These are phyloP conservation scores for Vigna angularis DNA, from an alignment of 306 rosid genomes.

Conservation along the genomic window DNA sequence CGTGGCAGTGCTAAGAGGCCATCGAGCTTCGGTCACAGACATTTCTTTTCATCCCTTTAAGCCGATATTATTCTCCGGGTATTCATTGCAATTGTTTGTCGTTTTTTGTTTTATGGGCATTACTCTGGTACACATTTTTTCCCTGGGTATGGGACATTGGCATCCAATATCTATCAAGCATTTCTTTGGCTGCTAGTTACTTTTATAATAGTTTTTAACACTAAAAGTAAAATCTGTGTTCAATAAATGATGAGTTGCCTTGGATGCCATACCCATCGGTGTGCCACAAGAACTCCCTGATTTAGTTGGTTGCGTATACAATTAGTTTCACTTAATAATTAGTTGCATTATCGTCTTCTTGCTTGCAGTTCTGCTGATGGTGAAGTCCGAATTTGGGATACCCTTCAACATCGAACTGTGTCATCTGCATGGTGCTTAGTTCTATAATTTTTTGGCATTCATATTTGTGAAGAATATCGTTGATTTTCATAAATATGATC, in stretches of 20 bases:
- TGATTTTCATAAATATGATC: constrained; percentile 18
- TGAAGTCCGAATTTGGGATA: constrained; percentile 90
- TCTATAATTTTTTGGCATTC: neutral
- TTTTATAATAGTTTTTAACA: neutral
- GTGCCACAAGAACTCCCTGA: neutral
- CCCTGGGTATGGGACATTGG: neutral
- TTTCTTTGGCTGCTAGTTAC: constrained; percentile 5
- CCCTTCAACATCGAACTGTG: constrained; percentile 72
- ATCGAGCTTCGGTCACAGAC: constrained; percentile 86
- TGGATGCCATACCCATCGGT: neutral
- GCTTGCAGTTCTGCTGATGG: constrained; percentile 80
- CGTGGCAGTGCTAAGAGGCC: constrained; percentile 85
- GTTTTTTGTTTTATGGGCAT: neutral
- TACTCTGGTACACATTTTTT: neutral
- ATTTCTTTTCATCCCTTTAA: constrained; percentile 69
- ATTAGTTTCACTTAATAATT: constrained; percentile 4
- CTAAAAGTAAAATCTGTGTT: neutral
- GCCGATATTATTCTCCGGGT: constrained; percentile 77
- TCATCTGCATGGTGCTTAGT: constrained; percentile 75
- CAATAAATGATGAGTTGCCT: neutral
- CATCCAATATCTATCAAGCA: neutral
- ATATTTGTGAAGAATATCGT: neutral
- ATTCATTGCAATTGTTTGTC: constrained; percentile 1
- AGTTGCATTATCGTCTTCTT: constrained; percentile 9
- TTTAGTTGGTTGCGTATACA: constrained; percentile 10